Conservation (phyloP, 257 asterid genomes). For the Mitragyna speciosa region DNA sequence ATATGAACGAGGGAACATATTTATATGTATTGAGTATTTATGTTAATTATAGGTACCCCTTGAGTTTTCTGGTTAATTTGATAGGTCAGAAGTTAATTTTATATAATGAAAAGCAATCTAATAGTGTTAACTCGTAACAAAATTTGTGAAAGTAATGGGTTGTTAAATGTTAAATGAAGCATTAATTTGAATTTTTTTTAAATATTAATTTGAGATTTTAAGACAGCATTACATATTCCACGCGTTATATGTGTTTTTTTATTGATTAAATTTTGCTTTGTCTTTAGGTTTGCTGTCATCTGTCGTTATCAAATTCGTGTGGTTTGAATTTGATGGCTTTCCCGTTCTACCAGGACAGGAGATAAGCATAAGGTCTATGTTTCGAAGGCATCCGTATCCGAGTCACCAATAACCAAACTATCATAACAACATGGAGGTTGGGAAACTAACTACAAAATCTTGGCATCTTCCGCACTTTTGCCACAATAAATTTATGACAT, state of each 20-base stretch:
- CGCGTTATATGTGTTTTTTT: not conserved
- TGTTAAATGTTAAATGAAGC: not conserved
- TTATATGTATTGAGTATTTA: slow-evolving; percentile 5
- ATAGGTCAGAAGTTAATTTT: not conserved
- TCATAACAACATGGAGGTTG: not conserved
- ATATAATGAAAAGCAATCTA: not conserved
- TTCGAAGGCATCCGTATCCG: slow-evolving; percentile 52
- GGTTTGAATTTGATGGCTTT: slow-evolving; percentile 32
- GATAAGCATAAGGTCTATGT: slow-evolving; percentile 36
- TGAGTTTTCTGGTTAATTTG: not conserved
- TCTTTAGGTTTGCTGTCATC: slow-evolving; percentile 18
- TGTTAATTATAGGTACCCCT: not conserved
- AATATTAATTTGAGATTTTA: not conserved
- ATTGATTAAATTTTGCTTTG: slow-evolving; percentile 1
- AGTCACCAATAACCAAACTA: slow-evolving; percentile 38
- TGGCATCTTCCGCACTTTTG: slow-evolving; percentile 30
- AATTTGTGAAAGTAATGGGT: slow-evolving; percentile 9
- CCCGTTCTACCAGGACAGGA: slow-evolving; percentile 29
- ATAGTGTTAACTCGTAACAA: not conserved
- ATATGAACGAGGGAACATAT: slow-evolving; percentile 3
- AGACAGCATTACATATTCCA: not conserved
- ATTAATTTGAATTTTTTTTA: not conserved
- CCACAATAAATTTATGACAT: slow-evolving; percentile 35
- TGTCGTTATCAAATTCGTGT: slow-evolving; percentile 25
- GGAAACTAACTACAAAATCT: not conserved